These are phyloP conservation scores for Coemansia sp. DNA, from an alignment of 192 early-diverging fungal species.

Conservation along the genomic window DNA sequence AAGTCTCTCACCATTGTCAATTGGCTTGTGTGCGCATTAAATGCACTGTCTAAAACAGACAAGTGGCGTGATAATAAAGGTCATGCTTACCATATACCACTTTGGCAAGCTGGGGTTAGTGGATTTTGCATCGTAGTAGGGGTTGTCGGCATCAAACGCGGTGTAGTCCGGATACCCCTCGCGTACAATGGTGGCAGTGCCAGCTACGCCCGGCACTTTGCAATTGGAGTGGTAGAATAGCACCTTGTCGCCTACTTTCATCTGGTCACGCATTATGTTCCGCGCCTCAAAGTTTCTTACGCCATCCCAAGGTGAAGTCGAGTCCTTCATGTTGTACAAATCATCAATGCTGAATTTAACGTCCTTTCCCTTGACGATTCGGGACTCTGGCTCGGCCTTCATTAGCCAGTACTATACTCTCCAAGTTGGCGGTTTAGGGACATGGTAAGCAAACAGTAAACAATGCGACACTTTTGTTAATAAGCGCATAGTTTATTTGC, in stretches of 20 bases:
- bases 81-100: slow-evolving; percentile 73
- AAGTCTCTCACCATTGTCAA: not conserved
- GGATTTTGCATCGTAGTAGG: slow-evolving; percentile 78
- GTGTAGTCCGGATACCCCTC: slow-evolving; percentile 75
- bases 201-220: slow-evolving; percentile 78
- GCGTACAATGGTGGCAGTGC: slow-evolving; percentile 57
- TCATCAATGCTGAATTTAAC: slow-evolving; percentile 74
- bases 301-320: slow-evolving; percentile 56
- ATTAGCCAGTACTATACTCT: slow-evolving; percentile 65
- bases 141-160: slow-evolving; percentile 68
- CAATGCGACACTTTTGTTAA: not conserved
- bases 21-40: not conserved
- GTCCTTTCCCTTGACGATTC: slow-evolving; percentile 62
- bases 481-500: not conserved
- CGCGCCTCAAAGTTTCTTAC: slow-evolving; percentile 81
- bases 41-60: too few relatives aligned
- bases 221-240: slow-evolving; percentile 90
- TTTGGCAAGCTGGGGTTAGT: slow-evolving; percentile 58
- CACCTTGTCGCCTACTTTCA: slow-evolving; percentile 68
- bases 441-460: not conserved
- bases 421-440: not conserved
- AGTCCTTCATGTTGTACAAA: slow-evolving; percentile 46
- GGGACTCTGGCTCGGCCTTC: slow-evolving; percentile 76
- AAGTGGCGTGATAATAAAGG: too few relatives aligned
- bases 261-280: slow-evolving; percentile 73